phyloP scores from a whole-genome alignment of 2,329 filamentous ascomycete species.

The Penicillium sp. region DNA sequence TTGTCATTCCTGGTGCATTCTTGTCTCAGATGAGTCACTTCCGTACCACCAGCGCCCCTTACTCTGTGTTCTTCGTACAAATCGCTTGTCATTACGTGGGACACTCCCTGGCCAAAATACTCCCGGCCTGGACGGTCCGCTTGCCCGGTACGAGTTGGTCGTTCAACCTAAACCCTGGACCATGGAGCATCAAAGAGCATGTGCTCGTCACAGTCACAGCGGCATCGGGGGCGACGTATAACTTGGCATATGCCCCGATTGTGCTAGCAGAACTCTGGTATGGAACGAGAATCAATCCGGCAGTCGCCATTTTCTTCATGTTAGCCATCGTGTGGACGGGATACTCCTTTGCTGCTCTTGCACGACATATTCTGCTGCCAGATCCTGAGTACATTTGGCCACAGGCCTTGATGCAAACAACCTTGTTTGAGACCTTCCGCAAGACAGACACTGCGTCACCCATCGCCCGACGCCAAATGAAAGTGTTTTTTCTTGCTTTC shows the following conservation, averaged over 20 bases:
- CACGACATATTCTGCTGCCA: constrained; percentile 58
- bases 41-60: constrained; percentile 59
- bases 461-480: constrained; percentile 55
- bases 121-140: constrained; percentile 51
- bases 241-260: constrained; percentile 54
- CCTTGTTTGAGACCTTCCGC: constrained; percentile 56
- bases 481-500: constrained; percentile 57
- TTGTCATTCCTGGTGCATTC: constrained; percentile 59
- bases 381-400: constrained; percentile 60
- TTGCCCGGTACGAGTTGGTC: constrained; percentile 50
- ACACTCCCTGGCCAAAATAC: constrained; percentile 52
- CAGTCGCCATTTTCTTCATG: constrained; percentile 62
- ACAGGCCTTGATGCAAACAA: constrained; percentile 56
- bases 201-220: constrained; percentile 58
- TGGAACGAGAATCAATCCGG: constrained; percentile 52
- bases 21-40: constrained; percentile 58
- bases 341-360: constrained; percentile 60
- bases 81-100: constrained; percentile 58
- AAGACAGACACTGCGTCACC: constrained; percentile 52
- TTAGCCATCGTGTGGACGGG: constrained; percentile 59
- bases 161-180: constrained; percentile 58
- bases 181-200: constrained; percentile 60
- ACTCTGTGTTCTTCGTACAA: constrained; percentile 63
- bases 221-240: constrained; percentile 55
- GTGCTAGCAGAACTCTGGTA: constrained; percentile 61